A percentile compares a stretch with the other conserved stretches of the same genome.
phyloP scores from a whole-genome alignment of 192 early-diverging fungal species.

The Coemansia sp. region DNA sequence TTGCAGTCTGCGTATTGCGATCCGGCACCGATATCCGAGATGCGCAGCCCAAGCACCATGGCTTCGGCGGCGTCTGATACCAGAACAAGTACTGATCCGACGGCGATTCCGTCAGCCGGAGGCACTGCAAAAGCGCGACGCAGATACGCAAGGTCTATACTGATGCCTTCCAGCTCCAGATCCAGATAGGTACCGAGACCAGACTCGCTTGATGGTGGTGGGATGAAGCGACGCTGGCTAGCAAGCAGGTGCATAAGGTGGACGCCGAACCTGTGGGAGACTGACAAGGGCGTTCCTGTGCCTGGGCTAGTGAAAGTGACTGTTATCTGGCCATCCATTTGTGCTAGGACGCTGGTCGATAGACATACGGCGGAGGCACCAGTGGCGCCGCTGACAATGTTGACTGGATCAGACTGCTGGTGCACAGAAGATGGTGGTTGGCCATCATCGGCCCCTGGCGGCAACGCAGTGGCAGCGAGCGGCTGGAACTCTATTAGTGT shows the following conservation, averaged over 20 bases:
- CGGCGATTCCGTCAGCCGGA: constrained; percentile 24
- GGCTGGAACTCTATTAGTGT: background rate
- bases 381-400: constrained; percentile 12
- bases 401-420: constrained; percentile 2
- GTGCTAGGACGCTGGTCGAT: constrained; percentile 5
- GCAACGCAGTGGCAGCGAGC: background rate
- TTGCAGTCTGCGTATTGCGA: background rate
- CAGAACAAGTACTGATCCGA: constrained; percentile 15
- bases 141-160: constrained; percentile 10
- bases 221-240: constrained; percentile 1
- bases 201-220: no score
- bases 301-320: constrained; percentile 44
- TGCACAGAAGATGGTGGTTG: background rate
- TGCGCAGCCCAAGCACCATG: constrained; percentile 1
- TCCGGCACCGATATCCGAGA: background rate
- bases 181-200: no score
- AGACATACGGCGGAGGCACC: constrained; percentile 4
- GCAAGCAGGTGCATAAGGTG: constrained; percentile 26
- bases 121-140: constrained; percentile 23
- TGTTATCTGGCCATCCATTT: constrained; percentile 30
- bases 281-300: constrained; percentile 24
- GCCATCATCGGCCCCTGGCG: background rate
- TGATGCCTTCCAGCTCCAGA: no score
- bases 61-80: background rate
- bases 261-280: constrained; percentile 38